Evolutionary conservation across 805 yeast species (phyloP), one percentile per base, ranked within the genome.

Genomic region (Wickerhamiella kurtzmanii): DNA sequence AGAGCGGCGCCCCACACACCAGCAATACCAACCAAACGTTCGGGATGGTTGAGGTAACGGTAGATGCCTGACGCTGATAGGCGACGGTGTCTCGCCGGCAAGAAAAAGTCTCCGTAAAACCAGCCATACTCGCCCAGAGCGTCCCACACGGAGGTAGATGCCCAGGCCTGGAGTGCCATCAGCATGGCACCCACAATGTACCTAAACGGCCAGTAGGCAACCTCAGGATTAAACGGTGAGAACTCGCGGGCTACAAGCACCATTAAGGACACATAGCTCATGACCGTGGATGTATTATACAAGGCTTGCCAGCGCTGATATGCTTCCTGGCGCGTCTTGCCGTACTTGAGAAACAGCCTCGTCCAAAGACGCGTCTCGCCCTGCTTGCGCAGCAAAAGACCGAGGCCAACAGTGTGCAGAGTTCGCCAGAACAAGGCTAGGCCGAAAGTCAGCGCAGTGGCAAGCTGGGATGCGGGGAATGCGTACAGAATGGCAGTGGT

Each of bases 91-190:
- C 67, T 68, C 18, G 82, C 76, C 48, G 81, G 65, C 41, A 45
- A 48, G 63, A 82, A 83, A 63, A 83, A 83, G 61, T 83, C 94
- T 48, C 94, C 94, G 61, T 80, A 83, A 57, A 82, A 83, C 92
- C 92, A 83, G n/a, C 94, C 92, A 62, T 79, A 82, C 50, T 80
- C 81, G 2, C 89, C 89, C 53, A 83, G 76, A 44, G 82, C 77
- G 40, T 75, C 75, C 52, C 77, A 71, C 35, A 82, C 81, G 25
- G 85, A 81, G 20, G 70, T 56, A 53, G 81, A 77, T 35, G 85
- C 80, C 81, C 85, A 77, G 16, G 72, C 59, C 56, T 83, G 94
- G 22, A 83, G 67, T 5, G 70, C 54, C 15, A 79, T 66, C 35
- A 82, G 66, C 49, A 76, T 60, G 1, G 64, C 50, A 9, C 89